Evolutionary conservation across 2,329 filamentous ascomycete genomes (phyloP), one percentile per base, ranked within the genome.

Genomic region (Hypoxylon sp.): DNA sequence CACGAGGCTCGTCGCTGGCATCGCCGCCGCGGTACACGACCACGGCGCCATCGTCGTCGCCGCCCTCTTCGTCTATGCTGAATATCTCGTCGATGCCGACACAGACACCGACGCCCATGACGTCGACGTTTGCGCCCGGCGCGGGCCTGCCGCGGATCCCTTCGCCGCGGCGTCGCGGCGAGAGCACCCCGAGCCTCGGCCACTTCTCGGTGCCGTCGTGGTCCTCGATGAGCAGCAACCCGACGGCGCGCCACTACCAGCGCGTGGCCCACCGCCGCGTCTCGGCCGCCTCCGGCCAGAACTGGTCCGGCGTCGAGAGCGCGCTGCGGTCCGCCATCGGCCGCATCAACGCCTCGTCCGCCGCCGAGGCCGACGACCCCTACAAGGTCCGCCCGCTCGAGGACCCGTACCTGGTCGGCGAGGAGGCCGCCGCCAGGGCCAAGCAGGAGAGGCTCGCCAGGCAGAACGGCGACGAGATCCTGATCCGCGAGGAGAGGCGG

Each of bases 321-420:
- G 66, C 64, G 31, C 43, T 73, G 54, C 64, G 70, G 31, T 55
- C 65, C 10, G 69, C 67, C 7, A 33, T 72, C 24, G 64, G 60
- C 29, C 64, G 69, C 40, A 56, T 70, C 24, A 57, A 64, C 9
- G 62, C 66, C 10, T 58, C 60, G 50, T 45, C 61, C 31, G 41
- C 56, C 1, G 55, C 60, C 10, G 64, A 56, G 6, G 55, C 55
- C n/a, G 59, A 53, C 8, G 63, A 64, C 37, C 38, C 52, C 1
- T 64, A 63, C 18, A 72, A 73, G 29, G 38, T 77, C 33, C 77
- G 81, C 5, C 86, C 85, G 2, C 77, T 87, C 15, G 88, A 90
- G 72, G 88, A 90, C 63, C 87, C 87, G 0, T 81, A 87, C 54
- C 75, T 90, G 8, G 88, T 90, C 1, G 88, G 88, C 27, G 86